A percentile compares a stretch with the other conserved stretches of the same genome.
Conservation (phyloP, 441 rosid species). For the Arabidopsis lyrata region DNA sequence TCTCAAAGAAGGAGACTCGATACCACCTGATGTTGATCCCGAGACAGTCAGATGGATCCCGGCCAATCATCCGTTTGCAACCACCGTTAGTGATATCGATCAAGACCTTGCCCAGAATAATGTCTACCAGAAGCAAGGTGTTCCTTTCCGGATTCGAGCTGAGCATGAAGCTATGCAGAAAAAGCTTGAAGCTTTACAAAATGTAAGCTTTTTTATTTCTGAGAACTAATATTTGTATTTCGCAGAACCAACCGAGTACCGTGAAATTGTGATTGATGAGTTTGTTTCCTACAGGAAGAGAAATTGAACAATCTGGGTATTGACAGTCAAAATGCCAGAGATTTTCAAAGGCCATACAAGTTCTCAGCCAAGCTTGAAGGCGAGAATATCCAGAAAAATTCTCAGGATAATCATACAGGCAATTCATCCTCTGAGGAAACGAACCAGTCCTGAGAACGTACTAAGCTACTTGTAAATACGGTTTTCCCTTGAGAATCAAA, state of each 20-base stretch:
- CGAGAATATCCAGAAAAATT: slow-evolving; percentile 48
- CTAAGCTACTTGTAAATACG: slow-evolving; percentile 28
- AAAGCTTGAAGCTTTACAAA: slow-evolving; percentile 85
- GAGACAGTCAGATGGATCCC: slow-evolving; percentile 97
- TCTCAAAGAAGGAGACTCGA: slow-evolving; percentile 87
- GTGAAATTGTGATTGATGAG: slow-evolving; percentile 12
- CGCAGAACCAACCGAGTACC: neutral
- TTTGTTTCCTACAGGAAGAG: slow-evolving; percentile 69
- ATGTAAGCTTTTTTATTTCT: slow-evolving; percentile 48
- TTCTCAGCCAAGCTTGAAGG: slow-evolving; percentile 56
- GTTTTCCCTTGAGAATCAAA: slow-evolving; percentile 18
- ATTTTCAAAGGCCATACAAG: slow-evolving; percentile 79
- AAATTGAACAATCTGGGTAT: slow-evolving; percentile 70
- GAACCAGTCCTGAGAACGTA: slow-evolving; percentile 50
- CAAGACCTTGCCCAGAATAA: slow-evolving; percentile 93
- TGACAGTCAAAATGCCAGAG: slow-evolving; percentile 70
- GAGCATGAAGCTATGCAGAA: slow-evolving; percentile 95
- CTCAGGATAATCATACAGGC: slow-evolving; percentile 48
- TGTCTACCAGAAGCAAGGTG: slow-evolving; percentile 94
- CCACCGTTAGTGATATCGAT: slow-evolving; percentile 80
- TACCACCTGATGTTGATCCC: slow-evolving; percentile 92
- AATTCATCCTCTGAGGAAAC: slow-evolving; percentile 61
- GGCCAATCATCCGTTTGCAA: slow-evolving; percentile 96
- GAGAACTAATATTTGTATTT: slow-evolving; percentile 1
- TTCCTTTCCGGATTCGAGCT: slow-evolving; percentile 88